Evolutionary conservation across 2,329 filamentous ascomycete genomes (phyloP), one percentile per base, ranked within the genome.

Genomic region (Penicillium sp.): DNA sequence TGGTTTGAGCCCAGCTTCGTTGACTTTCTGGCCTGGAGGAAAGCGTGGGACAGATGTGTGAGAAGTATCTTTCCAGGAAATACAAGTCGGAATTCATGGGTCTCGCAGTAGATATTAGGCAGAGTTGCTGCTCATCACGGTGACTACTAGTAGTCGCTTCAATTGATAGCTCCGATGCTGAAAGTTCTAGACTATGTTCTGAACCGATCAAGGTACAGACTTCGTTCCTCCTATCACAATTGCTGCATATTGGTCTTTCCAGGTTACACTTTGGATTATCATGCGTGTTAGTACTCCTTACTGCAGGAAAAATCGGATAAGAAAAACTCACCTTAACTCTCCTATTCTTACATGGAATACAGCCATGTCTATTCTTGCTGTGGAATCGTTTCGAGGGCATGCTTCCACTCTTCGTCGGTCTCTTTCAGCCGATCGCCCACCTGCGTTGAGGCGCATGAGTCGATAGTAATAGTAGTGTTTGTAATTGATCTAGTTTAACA

Each of bases 311-410:
- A 33, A 33, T 6, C 12, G 28, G 18, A 23, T 7, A 3, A 14
- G 33, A 35, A 18, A 40, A 21, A 26, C 47, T 12, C 9, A 55
- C 54, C 47, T 56, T 56, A 6, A 56, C 54, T 20, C 23, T 51
- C 45, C 54, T 23, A 26, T 16, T 40, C 42, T 56, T 56, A 28
- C 54, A 56, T 14, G 38, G 47, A 9, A 45, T 45, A 45, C 54
- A 56, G 16, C 54, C 54, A 14, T 56, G 54, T 21, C 54, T 38
- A 33, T 21, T 56, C 21, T 56, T 56, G 47, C 47, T 45, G 16
- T 56, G 54, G 26, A 56, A 56, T 3, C 40, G 48, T 45, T 40
- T 35, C 11, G 54, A 56, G 1, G 54, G 54, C 54, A 56, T 56
- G 23, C 18, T 21, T 33, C 35, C 33, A 38, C 8, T 38, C 33